A percentile compares a stretch with the other conserved stretches of the same genome.
Evolutionary conservation across 495 filamentous ascomycete genomes (phyloP).

Genomic region (Penicillium ucsense): DNA sequence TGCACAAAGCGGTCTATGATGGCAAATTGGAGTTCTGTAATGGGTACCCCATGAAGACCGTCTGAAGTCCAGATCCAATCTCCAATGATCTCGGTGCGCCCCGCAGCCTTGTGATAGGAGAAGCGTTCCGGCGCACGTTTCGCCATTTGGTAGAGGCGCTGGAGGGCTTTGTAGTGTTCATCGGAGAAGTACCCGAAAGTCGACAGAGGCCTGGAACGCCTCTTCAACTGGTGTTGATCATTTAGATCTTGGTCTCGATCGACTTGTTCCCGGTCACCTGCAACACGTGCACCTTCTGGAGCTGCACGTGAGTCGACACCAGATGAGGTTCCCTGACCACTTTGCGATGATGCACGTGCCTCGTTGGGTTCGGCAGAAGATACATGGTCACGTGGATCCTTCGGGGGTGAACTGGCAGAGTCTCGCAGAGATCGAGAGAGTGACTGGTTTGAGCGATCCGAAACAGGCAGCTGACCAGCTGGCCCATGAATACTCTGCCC

Average conservation of each 20-base stretch:
- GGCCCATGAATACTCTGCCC: constrained; percentile 8
- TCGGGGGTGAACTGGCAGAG: background rate
- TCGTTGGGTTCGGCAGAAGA: constrained; percentile 1
- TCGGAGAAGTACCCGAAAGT: constrained; percentile 38
- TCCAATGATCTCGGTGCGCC: constrained; percentile 33
- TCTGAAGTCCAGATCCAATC: constrained; percentile 41
- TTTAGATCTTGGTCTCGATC: background rate
- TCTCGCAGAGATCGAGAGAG: constrained; percentile 4
- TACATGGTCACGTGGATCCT: background rate
- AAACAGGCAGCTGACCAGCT: constrained; percentile 5
- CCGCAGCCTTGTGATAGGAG: constrained; percentile 26
- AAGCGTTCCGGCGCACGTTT: constrained; percentile 31
- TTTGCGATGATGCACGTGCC: background rate
- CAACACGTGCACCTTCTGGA: background rate
- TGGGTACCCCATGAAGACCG: constrained; percentile 32
- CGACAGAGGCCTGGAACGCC: constrained; percentile 17
- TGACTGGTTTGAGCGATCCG: constrained; percentile 7
- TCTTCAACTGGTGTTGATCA: constrained; percentile 5
- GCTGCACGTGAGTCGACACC: background rate
- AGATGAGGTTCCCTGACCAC: background rate
- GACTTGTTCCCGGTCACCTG: too few relatives aligned
- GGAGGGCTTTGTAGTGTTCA: constrained; percentile 32
- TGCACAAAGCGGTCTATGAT: constrained; percentile 37
- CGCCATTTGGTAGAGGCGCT: constrained; percentile 32
- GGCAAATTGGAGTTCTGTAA: constrained; percentile 37